Conservation (phyloP, 805 yeast genomes). For the Schizosaccharomyces octosporus region DNA sequence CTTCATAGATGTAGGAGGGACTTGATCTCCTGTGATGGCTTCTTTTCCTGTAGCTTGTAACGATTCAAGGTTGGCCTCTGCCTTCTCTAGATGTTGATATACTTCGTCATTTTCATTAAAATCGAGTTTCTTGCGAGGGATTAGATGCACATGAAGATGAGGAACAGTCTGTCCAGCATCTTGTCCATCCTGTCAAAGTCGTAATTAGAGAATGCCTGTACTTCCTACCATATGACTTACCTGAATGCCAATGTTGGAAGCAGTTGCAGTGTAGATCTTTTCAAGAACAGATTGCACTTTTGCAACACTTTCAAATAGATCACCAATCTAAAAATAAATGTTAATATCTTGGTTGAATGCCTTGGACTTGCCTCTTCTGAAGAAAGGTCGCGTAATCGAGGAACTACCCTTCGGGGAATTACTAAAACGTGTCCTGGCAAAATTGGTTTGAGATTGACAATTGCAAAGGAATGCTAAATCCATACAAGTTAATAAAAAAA, state of each 20-base stretch:
- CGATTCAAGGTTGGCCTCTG: conserved; percentile 22
- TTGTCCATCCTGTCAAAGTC: neutral
- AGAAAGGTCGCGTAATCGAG: conserved; percentile 43
- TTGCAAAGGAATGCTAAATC: conserved; percentile 38
- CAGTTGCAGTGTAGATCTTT: conserved; percentile 46
- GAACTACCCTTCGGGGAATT: conserved; percentile 52
- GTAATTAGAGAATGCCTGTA: conserved; percentile 34
- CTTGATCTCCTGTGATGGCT: conserved; percentile 7
- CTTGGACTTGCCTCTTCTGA: conserved; percentile 26
- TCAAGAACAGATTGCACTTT: conserved; percentile 43
- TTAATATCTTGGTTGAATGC: neutral
- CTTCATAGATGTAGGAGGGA: conserved; percentile 11
- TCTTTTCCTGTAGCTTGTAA: conserved; percentile 6
- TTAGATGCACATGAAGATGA: conserved; percentile 38
- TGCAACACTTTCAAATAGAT: conserved; percentile 57
- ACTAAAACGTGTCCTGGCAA: conserved; percentile 85
- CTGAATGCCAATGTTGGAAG: conserved; percentile 76
- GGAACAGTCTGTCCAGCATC: conserved; percentile 3
- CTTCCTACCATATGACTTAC: conserved; percentile 96
- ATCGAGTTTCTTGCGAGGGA: conserved; percentile 45
- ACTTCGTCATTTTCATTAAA: conserved; percentile 49
- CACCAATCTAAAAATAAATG: conserved; percentile 20
- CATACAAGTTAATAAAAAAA: conserved; percentile 24
- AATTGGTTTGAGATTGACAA: conserved; percentile 78
- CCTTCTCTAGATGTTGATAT: conserved; percentile 35